Conservation (phyloP, 2,329 filamentous ascomycete species). For the Penicillium sp. region DNA sequence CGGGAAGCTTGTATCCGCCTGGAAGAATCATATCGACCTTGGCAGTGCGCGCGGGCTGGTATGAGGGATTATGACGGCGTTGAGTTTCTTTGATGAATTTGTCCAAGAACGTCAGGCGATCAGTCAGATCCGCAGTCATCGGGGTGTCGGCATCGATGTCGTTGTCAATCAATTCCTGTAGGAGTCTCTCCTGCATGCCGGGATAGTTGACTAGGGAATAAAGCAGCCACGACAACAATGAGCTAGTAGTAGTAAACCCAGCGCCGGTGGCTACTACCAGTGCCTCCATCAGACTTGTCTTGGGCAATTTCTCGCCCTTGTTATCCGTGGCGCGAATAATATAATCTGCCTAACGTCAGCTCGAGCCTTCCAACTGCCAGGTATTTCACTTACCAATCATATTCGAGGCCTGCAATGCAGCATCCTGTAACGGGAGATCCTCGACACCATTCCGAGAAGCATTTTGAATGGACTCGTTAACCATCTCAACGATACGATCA, state of each 20-base stretch:
- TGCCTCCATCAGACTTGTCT: conserved; percentile 25
- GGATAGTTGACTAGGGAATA: conserved; percentile 48
- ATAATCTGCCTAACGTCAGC: conserved; percentile 38
- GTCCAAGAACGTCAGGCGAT: conserved; percentile 40
- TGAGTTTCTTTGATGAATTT: conserved; percentile 53
- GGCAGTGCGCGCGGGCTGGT: conserved; percentile 52
- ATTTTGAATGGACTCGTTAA: conserved; percentile 15
- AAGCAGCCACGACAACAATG: conserved; percentile 51
- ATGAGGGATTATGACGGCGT: conserved; percentile 53
- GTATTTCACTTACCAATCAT: conserved; percentile 14
- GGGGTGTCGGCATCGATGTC: conserved; percentile 39
- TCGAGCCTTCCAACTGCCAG: neutral
- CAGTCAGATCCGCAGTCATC: conserved; percentile 43
- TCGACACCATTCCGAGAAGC: conserved; percentile 13
- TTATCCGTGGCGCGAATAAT: conserved; percentile 38
- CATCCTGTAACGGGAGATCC: conserved; percentile 17
- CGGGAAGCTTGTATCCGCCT: conserved; percentile 51
- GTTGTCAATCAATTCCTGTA: conserved; percentile 51
- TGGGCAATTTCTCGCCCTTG: conserved; percentile 17
- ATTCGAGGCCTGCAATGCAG: conserved; percentile 14
- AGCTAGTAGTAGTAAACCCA: conserved; percentile 55
- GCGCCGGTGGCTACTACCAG: conserved; percentile 49
- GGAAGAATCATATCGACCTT: conserved; percentile 51
- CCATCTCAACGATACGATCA: conserved; percentile 14
- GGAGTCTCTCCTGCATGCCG: conserved; percentile 49